Conservation (phyloP, 2,329 filamentous ascomycete species). For the Apiospora hydei region DNA sequence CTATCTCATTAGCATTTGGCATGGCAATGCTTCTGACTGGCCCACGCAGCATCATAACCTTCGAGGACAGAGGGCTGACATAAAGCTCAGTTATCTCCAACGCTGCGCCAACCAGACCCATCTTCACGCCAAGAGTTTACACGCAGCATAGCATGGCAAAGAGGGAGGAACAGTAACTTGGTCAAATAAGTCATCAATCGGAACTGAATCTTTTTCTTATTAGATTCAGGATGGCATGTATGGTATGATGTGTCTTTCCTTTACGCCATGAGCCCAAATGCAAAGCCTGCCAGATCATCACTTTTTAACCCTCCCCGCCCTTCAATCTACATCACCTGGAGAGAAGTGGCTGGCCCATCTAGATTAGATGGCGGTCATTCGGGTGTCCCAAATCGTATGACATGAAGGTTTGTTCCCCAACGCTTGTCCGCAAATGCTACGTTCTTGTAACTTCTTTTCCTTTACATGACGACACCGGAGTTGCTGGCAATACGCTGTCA, state of each 20-base stretch:
- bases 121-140: too few species aligned
- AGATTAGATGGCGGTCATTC: conserved; percentile 24
- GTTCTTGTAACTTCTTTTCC: conserved; percentile 39
- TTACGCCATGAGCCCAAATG: conserved; percentile 61
- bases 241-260: conserved; percentile 58
- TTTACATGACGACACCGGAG: conserved; percentile 99
- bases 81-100: background rate
- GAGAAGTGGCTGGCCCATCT: conserved; percentile 35
- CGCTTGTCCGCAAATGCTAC: conserved; percentile 17
- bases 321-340: conserved; percentile 27
- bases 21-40: background rate
- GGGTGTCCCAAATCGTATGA: conserved; percentile 38
- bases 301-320: conserved; percentile 27
- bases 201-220: conserved; percentile 42
- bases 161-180: background rate
- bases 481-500: conserved; percentile 96
- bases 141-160: background rate
- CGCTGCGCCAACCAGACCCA: background rate
- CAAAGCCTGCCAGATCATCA: conserved; percentile 57
- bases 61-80: background rate
- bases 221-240: conserved; percentile 55
- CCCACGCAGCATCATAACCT: background rate
- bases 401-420: conserved; percentile 23
- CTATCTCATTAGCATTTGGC: background rate
- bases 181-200: conserved; percentile 27